Evolutionary conservation across 2,329 filamentous ascomycete species (phyloP), one percentile per base, ranked within the genome.

Genomic region (Diaporthe aspalathi): DNA sequence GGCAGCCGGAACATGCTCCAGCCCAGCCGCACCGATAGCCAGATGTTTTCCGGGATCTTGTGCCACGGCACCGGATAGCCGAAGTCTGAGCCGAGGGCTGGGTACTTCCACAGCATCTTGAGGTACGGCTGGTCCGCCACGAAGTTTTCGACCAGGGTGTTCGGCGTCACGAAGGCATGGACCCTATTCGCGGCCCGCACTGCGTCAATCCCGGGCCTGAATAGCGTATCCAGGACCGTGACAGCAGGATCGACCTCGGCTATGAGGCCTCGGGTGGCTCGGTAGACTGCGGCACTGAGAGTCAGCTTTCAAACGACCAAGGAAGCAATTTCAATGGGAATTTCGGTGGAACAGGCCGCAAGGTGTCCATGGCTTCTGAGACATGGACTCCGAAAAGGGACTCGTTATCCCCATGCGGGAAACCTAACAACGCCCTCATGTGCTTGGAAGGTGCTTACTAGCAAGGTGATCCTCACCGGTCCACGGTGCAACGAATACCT

Each of bases 51-150:
- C 6, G 75, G 76, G 9, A 76, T 73, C 1, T 73, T 22, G 2
- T 24, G 43, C 75, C 74, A 77, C 0, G 76, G 75, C 9, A 77
- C 68, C 11, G 76, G 75, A 40, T 73, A 77, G 11, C 68, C 27
- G 29, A 74, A 73, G n/a, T 74, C 76, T 5, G 74, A 73, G n/a
- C 69, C 72, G 17, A 74, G 22, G 17, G 73, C 74, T 38, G 74
- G 75, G 68, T 76, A 77, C 35, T 76, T 75, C 75, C 75, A 76
- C 35, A 76, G 68, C 24, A 73, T 56, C 2, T 45, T 66, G 2
- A 67, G 54, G 7, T 60, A 52, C 9, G 74, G 73, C 66, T 76
- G 75, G 8, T 69, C 29, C 9, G 47, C 35, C 8, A 54, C 38
- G 40, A 74, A 67, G 22, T 62, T 43, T 11, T 75, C 71, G 12